These are phyloP conservation scores for Thermochaetoides thermophila DNA, from an alignment of 495 filamentous ascomycete species.

Conservation along the genomic window DNA sequence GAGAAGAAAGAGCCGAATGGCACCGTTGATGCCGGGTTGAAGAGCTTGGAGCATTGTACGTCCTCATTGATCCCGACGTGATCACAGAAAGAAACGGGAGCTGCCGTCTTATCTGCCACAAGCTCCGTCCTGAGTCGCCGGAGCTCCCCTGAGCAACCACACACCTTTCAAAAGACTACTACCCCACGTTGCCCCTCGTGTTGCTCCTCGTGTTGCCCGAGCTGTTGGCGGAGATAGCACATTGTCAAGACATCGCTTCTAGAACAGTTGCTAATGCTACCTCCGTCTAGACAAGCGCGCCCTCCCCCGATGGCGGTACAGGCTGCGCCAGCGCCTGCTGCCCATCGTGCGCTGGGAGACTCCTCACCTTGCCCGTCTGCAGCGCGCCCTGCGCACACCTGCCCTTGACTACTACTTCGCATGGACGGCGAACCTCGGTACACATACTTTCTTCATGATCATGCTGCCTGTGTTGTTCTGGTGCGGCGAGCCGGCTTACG, in stretches of 20 bases:
- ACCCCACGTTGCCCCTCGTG: background rate
- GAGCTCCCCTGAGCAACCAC: background rate
- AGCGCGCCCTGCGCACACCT: conserved; percentile 62
- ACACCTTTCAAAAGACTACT: background rate
- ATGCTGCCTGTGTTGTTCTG: conserved; percentile 87
- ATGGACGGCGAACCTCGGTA: conserved; percentile 90
- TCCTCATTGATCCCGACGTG: conserved; percentile 4
- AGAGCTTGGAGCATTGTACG: conserved; percentile 65
- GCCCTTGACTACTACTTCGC: conserved; percentile 90
- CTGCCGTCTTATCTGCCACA: too few species aligned
- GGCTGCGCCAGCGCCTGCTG: conserved; percentile 62
- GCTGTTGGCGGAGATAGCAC: background rate
- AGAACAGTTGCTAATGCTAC: too few species aligned
- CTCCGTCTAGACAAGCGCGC: conserved; percentile 62
- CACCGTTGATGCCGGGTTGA: conserved; percentile 56
- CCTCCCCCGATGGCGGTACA: conserved; percentile 81
- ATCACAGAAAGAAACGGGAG: too few species aligned
- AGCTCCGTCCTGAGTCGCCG: too few species aligned
- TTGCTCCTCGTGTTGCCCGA: background rate
- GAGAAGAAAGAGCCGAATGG: conserved; percentile 11
- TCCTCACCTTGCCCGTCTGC: conserved; percentile 74
- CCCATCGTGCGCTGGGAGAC: conserved; percentile 91
- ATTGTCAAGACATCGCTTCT: too few species aligned
- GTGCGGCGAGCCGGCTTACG: conserved; percentile 72
- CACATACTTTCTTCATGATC: conserved; percentile 97